A percentile compares a stretch with the other conserved stretches of the same genome.
phyloP scores from a whole-genome alignment of 148 eudicot genomes.

The Pharnaceum exiguum region DNA sequence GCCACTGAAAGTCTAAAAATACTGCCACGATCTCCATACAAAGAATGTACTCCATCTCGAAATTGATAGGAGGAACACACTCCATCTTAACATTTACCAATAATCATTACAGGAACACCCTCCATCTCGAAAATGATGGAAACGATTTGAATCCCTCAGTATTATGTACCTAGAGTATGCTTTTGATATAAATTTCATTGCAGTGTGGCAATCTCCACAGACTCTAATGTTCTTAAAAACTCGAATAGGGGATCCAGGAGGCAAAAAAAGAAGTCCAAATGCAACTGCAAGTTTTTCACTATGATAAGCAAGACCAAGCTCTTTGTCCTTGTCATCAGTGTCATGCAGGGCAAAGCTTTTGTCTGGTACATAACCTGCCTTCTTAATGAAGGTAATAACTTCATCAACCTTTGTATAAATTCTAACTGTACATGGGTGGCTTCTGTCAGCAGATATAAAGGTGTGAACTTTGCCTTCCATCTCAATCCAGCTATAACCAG shows the following conservation, averaged over 20 bases:
- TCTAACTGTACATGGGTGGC: slow-evolving; percentile 27
- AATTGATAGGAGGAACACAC: not conserved
- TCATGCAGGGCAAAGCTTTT: slow-evolving; percentile 61
- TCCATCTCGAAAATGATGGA: slow-evolving; percentile 59
- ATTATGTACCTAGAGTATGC: slow-evolving; percentile 44
- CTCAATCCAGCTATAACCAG: slow-evolving; percentile 73
- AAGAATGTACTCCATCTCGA: no score
- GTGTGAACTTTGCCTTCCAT: slow-evolving; percentile 51
- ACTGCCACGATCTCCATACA: no score
- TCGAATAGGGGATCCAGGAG: slow-evolving; percentile 47
- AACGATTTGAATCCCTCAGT: slow-evolving; percentile 57
- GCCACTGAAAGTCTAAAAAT: no score
- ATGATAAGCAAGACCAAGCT: slow-evolving; percentile 61
- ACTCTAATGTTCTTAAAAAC: slow-evolving; percentile 65
- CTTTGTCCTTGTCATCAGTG: slow-evolving; percentile 56
- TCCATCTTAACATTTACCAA: slow-evolving; percentile 30
- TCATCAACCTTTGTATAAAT: slow-evolving; percentile 57
- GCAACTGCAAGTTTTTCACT: slow-evolving; percentile 88
- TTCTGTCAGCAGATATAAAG: slow-evolving; percentile 58
- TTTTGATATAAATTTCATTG: slow-evolving; percentile 55
- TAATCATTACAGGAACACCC: slow-evolving; percentile 58
- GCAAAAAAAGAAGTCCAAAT: slow-evolving; percentile 53
- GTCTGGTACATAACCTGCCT: slow-evolving; percentile 62
- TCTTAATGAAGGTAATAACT: slow-evolving; percentile 39
- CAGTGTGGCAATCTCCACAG: slow-evolving; percentile 81